Evolutionary conservation across 2,329 filamentous ascomycete species (phyloP).

Genomic region (Tricladium varicosporioides): DNA sequence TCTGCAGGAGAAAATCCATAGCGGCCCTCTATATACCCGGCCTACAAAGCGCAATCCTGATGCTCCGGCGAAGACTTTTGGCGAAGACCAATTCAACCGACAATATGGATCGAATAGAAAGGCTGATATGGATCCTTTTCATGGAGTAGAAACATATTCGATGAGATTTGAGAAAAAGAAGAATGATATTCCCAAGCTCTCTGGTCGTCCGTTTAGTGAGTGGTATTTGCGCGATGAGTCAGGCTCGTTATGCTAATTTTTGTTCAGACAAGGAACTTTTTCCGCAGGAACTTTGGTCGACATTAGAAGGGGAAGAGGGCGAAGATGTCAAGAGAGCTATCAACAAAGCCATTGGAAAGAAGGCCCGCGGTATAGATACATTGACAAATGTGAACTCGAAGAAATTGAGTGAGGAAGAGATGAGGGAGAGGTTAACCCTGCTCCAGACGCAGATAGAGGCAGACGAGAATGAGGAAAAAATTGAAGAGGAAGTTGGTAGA

Average conservation of each 20-base stretch:
- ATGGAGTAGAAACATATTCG: slow-evolving; percentile 59
- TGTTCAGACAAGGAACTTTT: slow-evolving; percentile 53
- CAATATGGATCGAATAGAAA: slow-evolving; percentile 32
- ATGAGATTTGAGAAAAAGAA: slow-evolving; percentile 56
- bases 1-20: slow-evolving; percentile 53
- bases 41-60: slow-evolving; percentile 33
- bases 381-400: slow-evolving; percentile 28
- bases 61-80: slow-evolving; percentile 41
- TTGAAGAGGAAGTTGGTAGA: slow-evolving; percentile 37
- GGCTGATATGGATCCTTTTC: slow-evolving; percentile 57
- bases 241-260: slow-evolving; percentile 9
- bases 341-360: slow-evolving; percentile 31
- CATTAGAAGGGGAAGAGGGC: slow-evolving; percentile 43
- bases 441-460: slow-evolving; percentile 33
- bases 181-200: slow-evolving; percentile 52
- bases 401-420: slow-evolving; percentile 31
- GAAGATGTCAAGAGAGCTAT: slow-evolving; percentile 23
- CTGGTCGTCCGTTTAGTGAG: slow-evolving; percentile 53
- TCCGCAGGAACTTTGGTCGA: slow-evolving; percentile 54
- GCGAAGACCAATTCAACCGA: slow-evolving; percentile 37
- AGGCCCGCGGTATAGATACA: slow-evolving; percentile 30
- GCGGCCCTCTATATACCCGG: slow-evolving; percentile 54
- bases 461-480: slow-evolving; percentile 35
- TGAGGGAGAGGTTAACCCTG: slow-evolving; percentile 27
- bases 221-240: slow-evolving; percentile 11